phyloP scores from a whole-genome alignment of 1,139 yeast species.

The Maudiozyma humilis region DNA sequence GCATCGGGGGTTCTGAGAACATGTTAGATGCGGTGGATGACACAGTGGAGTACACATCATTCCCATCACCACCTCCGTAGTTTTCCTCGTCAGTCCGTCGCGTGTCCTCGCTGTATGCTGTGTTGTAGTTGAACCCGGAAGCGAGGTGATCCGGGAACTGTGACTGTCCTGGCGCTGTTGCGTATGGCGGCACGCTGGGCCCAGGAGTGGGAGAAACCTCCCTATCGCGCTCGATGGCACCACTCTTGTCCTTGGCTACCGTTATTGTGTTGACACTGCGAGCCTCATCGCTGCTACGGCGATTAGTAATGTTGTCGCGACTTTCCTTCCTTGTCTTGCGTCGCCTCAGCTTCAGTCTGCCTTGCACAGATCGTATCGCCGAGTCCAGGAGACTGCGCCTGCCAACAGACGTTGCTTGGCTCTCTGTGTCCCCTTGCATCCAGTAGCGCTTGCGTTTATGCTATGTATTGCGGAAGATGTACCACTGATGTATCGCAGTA shows the following conservation, averaged over 20 bases:
- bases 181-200: neutral
- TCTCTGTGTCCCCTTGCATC: neutral
- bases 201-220: neutral
- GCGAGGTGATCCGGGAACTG: neutral
- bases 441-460: too few relatives aligned
- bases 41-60: neutral
- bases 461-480: too few relatives aligned
- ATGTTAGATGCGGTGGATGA: slow-evolving; percentile 6
- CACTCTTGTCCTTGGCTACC: neutral
- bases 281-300: too few relatives aligned
- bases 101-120: neutral
- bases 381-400: neutral
- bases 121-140: neutral
- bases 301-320: too few relatives aligned
- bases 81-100: neutral
- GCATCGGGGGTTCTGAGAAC: slow-evolving; percentile 9
- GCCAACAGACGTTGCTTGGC: neutral
- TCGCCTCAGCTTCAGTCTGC: neutral
- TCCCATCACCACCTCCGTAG: neutral
- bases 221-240: neutral
- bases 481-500: too few relatives aligned
- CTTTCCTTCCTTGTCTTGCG: neutral
- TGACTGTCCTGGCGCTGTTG: neutral
- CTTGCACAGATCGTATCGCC: neutral
- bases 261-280: too few relatives aligned